phyloP scores from a whole-genome alignment of 129 eudicot genomes.

The Artemisia annua region DNA sequence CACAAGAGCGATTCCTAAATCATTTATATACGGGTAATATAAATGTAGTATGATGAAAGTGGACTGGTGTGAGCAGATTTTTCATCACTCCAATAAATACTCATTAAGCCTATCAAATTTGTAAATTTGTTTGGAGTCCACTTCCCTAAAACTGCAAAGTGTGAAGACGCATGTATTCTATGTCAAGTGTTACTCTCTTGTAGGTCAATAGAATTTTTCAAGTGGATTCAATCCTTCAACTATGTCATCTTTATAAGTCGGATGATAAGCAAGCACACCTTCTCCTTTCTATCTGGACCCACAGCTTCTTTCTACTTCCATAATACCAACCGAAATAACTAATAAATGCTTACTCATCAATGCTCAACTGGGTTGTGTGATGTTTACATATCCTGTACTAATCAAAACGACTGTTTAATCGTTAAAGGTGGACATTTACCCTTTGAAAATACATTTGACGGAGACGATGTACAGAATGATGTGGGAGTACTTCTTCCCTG shows the following conservation, averaged over 20 bases:
- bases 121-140: neutral
- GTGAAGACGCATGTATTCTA: neutral
- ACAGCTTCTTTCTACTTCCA: neutral
- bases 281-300: constrained; percentile 3
- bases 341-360: neutral
- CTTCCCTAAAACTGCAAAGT: neutral
- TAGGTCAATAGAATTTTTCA: neutral
- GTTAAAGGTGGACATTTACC: constrained; percentile 83
- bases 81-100: neutral
- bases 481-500: too few relatives aligned
- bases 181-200: neutral
- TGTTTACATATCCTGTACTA: neutral
- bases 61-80: constrained; percentile 1
- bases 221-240: neutral
- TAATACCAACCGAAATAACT: neutral
- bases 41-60: neutral
- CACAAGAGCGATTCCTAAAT: neutral
- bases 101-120: neutral
- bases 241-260: neutral
- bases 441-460: too few relatives aligned
- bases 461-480: too few relatives aligned
- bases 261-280: neutral
- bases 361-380: neutral
- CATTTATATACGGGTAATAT: neutral
- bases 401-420: constrained; percentile 15